phyloP scores from a whole-genome alignment of 345 rosid species.

The Salix koriyanagi region DNA sequence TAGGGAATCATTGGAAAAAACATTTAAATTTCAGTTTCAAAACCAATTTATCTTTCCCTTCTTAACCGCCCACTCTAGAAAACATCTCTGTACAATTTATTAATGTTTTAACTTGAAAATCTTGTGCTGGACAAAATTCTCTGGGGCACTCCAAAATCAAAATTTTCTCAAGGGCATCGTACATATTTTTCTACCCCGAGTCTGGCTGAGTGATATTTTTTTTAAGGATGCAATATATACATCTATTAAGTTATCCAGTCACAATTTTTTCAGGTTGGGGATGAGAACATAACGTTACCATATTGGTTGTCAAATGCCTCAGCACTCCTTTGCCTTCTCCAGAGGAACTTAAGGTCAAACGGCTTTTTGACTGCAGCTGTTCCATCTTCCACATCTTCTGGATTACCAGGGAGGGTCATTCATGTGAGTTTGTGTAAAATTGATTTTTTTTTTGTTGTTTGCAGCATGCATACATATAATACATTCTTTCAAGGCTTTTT shows the following conservation, averaged over 20 bases:
- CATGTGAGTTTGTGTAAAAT: conserved; percentile 43
- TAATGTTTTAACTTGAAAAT: too few species aligned
- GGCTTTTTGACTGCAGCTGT: conserved; percentile 55
- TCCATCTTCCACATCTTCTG: conserved; percentile 56
- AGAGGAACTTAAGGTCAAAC: conserved; percentile 74
- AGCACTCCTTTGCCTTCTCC: conserved; percentile 95
- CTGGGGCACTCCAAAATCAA: too few species aligned
- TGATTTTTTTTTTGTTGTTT: neutral
- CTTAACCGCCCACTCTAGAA: too few species aligned
- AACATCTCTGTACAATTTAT: too few species aligned
- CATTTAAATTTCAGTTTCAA: too few species aligned
- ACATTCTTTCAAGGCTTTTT: neutral
- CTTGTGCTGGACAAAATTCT: too few species aligned
- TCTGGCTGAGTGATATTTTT: too few species aligned
- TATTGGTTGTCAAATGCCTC: conserved; percentile 93
- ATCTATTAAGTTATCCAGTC: neutral
- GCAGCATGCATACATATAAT: neutral
- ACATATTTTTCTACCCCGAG: too few species aligned
- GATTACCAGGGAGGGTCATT: conserved; percentile 61
- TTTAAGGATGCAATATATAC: neutral
- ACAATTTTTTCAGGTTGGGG: conserved; percentile 56
- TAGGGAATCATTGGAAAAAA: neutral
- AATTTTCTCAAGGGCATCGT: too few species aligned
- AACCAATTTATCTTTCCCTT: too few species aligned
- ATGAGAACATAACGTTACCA: conserved; percentile 65